Evolutionary conservation across 2,329 filamentous ascomycete species (phyloP).

Genomic region (Cercospora sesami): DNA sequence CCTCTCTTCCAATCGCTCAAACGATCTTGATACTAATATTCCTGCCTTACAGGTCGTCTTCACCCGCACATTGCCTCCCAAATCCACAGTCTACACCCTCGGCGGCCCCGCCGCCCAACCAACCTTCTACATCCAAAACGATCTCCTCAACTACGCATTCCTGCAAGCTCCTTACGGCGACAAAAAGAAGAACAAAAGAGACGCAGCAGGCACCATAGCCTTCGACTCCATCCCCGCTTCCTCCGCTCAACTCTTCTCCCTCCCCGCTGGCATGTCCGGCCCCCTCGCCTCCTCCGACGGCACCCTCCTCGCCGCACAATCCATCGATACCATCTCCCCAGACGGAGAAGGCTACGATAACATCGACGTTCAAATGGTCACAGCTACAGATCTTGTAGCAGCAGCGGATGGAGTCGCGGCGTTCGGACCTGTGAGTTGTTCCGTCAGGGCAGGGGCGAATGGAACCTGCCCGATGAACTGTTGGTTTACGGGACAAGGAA

Average conservation of each 20-base stretch:
- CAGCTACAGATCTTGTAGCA: neutral
- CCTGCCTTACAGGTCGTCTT: neutral
- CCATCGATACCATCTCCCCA: neutral
- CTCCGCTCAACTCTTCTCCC: constrained; percentile 8
- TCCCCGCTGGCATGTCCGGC: neutral
- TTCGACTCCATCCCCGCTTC: constrained; percentile 1
- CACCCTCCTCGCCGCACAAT: neutral
- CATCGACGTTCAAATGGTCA: constrained; percentile 1
- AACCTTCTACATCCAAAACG: constrained; percentile 13
- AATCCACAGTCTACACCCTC: constrained; percentile 1
- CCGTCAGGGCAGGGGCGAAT: neutral
- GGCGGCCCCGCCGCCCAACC: neutral
- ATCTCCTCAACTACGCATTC: constrained; percentile 3
- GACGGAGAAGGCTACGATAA: neutral
- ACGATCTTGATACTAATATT: neutral
- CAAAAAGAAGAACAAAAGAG: neutral
- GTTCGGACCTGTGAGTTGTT: neutral
- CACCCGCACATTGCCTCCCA: neutral
- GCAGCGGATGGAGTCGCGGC: too few species aligned
- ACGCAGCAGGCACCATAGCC: neutral
- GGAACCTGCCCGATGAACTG: constrained; percentile 7
- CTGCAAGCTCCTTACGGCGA: neutral
- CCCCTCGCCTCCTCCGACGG: neutral
- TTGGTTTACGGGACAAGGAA: neutral
- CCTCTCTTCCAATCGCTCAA: neutral